phyloP scores from a whole-genome alignment of 2,329 filamentous ascomycete species.

The Diaporthe australafricana region DNA sequence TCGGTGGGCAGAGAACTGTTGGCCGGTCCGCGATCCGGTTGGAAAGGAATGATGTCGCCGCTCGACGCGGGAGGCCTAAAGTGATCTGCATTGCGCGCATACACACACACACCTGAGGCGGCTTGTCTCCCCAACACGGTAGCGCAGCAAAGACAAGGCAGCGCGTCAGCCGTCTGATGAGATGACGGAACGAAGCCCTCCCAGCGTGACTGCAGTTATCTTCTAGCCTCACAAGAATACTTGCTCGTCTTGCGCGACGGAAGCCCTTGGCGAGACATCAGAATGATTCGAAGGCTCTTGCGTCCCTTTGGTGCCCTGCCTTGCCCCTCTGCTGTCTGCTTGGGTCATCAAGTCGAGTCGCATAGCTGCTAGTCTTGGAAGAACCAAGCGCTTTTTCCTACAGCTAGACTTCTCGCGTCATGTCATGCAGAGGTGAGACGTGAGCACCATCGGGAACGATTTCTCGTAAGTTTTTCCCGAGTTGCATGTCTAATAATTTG shows the following conservation, averaged over 20 bases:
- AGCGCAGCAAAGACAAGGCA: neutral
- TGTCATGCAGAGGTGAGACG: no score
- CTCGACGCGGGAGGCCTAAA: neutral
- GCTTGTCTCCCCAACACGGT: neutral
- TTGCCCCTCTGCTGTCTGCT: neutral
- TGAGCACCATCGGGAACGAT: no score
- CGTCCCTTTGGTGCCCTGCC: no score
- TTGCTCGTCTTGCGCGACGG: neutral
- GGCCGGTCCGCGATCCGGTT: neutral
- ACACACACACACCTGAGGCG: neutral
- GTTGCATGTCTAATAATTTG: no score
- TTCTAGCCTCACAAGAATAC: neutral
- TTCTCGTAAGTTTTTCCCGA: no score
- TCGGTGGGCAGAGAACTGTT: neutral
- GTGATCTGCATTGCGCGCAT: constrained; percentile 6
- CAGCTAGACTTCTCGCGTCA: neutral
- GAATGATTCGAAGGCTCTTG: neutral
- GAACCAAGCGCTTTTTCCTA: no score
- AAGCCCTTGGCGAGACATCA: neutral
- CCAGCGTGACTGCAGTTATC: neutral
- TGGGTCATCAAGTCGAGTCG: no score
- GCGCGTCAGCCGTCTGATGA: neutral
- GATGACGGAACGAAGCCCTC: neutral
- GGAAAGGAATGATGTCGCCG: constrained; percentile 14
- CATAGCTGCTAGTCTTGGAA: neutral